Evolutionary conservation across 2,329 filamentous ascomycete species (phyloP).

Genomic region (Balansia obtecta): DNA sequence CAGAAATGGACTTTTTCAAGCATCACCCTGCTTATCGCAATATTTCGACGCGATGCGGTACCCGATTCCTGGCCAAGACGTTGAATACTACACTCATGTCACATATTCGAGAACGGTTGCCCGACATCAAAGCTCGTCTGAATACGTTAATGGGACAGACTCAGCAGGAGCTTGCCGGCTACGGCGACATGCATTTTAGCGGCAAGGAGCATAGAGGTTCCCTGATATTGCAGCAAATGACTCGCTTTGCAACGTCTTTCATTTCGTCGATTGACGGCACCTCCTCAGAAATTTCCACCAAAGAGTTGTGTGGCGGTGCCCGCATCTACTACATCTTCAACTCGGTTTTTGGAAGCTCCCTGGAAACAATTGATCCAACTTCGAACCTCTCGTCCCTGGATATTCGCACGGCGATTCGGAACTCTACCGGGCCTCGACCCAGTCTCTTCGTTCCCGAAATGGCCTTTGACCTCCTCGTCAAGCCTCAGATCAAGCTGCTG

Average conservation of each 20-base stretch:
- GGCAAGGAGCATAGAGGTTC: constrained; percentile 95
- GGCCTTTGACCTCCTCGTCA: constrained; percentile 93
- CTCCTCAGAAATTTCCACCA: constrained; percentile 95
- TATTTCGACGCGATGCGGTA: constrained; percentile 87
- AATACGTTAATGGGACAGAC: constrained; percentile 99
- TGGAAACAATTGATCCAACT: constrained; percentile 93
- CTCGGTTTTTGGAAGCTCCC: constrained; percentile 90
- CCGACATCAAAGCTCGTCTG: constrained; percentile 93
- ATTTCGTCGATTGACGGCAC: constrained; percentile 98
- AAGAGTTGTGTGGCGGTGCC: constrained; percentile 88
- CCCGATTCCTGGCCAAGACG: constrained; percentile 86
- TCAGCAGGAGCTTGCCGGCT: constrained; percentile 94
- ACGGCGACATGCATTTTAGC: constrained; percentile 94
- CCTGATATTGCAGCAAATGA: constrained; percentile 94
- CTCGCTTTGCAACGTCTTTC: constrained; percentile 92
- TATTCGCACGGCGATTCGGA: constrained; percentile 93
- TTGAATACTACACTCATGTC: constrained; percentile 91
- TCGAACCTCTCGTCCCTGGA: constrained; percentile 89
- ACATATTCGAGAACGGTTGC: constrained; percentile 88
- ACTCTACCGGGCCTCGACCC: constrained; percentile 89
- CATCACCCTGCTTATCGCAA: constrained; percentile 96
- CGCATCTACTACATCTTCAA: constrained; percentile 99
- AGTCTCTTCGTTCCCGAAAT: constrained; percentile 96
- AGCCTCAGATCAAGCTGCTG: constrained; percentile 94
- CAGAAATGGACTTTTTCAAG: constrained; percentile 89